Percentiles rank a stretch among this genome's conserved stretches.
Conservation (phyloP, 2,329 filamentous ascomycete species). For the Colletotrichum liriopes region DNA sequence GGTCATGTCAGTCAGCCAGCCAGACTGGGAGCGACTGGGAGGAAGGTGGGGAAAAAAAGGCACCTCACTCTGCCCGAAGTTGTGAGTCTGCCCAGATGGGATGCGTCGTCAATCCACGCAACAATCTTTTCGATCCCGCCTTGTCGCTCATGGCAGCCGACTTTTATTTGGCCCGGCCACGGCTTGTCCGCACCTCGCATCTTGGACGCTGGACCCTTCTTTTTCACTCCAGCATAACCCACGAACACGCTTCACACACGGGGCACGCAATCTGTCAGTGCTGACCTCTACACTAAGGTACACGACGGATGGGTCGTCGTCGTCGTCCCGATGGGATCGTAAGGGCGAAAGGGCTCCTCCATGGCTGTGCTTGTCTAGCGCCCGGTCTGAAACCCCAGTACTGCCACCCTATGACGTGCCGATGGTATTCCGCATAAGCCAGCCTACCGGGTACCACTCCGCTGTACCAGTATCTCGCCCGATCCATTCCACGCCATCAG, state of each 20-base stretch:
- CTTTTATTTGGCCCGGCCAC: neutral
- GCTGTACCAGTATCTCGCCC: neutral
- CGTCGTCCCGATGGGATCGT: neutral
- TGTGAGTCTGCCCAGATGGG: neutral
- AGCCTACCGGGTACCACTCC: neutral
- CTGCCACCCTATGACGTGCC: constrained; percentile 38
- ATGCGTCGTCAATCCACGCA: neutral
- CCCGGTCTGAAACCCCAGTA: constrained; percentile 35
- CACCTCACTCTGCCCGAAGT: no score
- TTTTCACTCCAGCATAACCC: neutral
- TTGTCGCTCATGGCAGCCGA: neutral
- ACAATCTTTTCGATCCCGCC: neutral
- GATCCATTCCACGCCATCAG: constrained; percentile 14
- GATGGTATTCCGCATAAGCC: constrained; percentile 13
- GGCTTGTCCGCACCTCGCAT: neutral
- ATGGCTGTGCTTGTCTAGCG: constrained; percentile 31
- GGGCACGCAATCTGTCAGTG: neutral
- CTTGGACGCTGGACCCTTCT: constrained; percentile 15
- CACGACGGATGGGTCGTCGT: neutral
- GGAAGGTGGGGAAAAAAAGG: neutral
- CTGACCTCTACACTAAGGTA: neutral
- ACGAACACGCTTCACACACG: neutral
- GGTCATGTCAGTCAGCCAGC: constrained; percentile 30
- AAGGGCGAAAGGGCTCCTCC: neutral
- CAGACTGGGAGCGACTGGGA: neutral